Evolutionary conservation across 202 grass and related monocot species (phyloP).

Genomic region (Panicum hallii): DNA sequence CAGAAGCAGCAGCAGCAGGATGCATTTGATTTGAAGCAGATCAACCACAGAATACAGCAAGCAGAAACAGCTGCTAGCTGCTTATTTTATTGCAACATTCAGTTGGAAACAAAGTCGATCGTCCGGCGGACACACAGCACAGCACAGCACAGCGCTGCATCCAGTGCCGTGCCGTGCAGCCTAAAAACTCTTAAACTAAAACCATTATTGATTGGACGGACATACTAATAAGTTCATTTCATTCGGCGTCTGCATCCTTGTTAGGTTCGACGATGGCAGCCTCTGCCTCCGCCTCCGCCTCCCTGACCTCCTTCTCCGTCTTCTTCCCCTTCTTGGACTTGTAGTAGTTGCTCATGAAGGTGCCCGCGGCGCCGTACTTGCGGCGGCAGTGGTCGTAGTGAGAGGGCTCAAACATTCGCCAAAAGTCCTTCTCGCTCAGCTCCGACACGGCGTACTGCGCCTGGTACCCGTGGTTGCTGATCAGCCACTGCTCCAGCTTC

Average conservation of each 20-base stretch:
- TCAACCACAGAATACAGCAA: no score
- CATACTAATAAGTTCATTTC: no score
- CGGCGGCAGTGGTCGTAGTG: conserved; percentile 82
- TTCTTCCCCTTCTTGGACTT: conserved; percentile 93
- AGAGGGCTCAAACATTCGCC: conserved; percentile 81
- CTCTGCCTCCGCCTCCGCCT: conserved; percentile 1
- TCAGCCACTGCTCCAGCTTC: conserved; percentile 78
- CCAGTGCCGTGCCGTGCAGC: no score
- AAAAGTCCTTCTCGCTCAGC: conserved; percentile 90
- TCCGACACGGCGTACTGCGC: conserved; percentile 87
- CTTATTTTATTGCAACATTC: no score
- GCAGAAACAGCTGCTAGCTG: no score
- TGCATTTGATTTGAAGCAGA: no score
- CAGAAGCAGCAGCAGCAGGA: no score
- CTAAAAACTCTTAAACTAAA: no score
- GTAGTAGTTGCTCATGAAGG: conserved; percentile 94
- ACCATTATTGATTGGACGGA: no score
- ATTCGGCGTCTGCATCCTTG: not conserved
- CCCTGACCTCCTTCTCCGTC: conserved; percentile 93
- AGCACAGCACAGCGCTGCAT: no score
- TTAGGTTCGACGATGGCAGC: conserved; percentile 55
- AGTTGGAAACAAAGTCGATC: no score
- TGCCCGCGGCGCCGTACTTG: conserved; percentile 72
- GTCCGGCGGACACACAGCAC: no score
- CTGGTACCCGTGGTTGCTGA: conserved; percentile 87